A percentile compares a stretch with the other conserved stretches of the same genome.
These are phyloP conservation scores for Boletus tomentosulus DNA, from an alignment of 768 basidiomycete genomes.

Conservation along the genomic window DNA sequence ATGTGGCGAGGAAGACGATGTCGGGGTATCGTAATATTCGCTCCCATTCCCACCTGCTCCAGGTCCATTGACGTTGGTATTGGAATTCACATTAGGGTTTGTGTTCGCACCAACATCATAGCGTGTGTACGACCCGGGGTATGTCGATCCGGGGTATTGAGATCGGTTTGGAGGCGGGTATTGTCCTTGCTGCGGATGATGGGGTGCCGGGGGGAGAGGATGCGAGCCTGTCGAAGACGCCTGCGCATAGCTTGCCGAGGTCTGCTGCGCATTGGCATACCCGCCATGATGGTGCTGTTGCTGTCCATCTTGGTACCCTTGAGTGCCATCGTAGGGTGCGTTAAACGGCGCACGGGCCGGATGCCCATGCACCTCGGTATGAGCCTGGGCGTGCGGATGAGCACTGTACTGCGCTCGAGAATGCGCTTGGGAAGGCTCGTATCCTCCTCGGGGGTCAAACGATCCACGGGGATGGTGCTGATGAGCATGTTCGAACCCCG, in stretches of 20 bases:
- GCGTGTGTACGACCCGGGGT: conserved; percentile 27
- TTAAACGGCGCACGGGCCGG: conserved; percentile 18
- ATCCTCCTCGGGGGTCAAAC: conserved; percentile 23
- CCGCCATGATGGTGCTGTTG: conserved; percentile 19
- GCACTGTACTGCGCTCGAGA: conserved; percentile 18
- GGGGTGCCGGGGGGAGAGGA: conserved; percentile 14
- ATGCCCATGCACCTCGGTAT: conserved; percentile 19
- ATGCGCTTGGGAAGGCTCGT: conserved; percentile 23
- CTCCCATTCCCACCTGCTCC: conserved; percentile 10
- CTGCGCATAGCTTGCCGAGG: conserved; percentile 16
- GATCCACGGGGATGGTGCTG: conserved; percentile 26
- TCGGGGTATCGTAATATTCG: conserved; percentile 25
- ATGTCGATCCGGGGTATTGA: conserved; percentile 22
- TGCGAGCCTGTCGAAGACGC: conserved; percentile 20
- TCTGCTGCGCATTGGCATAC: conserved; percentile 20
- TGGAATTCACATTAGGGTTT: conserved; percentile 14
- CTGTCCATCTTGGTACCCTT: conserved; percentile 26
- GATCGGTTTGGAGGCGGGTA: conserved; percentile 24
- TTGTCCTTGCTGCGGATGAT: conserved; percentile 24
- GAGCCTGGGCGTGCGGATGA: conserved; percentile 14
- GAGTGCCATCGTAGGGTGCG: conserved; percentile 23
- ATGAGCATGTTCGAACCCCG: conserved; percentile 23
- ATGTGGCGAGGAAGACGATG: conserved; percentile 20
- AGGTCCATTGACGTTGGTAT: conserved; percentile 4
- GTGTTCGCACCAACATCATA: conserved; percentile 27